Evolutionary conservation across 371 early-diverging fungal genomes (phyloP).

Genomic region (Dichotomocladium elegans): DNA sequence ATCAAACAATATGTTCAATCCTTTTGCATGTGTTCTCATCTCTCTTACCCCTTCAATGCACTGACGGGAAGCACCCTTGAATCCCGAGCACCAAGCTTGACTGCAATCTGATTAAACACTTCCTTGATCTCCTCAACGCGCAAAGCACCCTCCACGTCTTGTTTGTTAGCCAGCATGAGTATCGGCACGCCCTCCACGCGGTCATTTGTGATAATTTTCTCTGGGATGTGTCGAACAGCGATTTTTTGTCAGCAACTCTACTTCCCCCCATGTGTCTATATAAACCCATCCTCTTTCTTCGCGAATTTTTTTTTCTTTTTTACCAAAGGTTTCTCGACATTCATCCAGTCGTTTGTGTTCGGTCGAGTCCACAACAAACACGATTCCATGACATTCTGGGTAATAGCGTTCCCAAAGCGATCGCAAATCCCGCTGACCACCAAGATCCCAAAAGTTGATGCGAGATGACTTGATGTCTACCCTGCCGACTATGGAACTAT

Average conservation of each 20-base stretch:
- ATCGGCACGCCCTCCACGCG: slow-evolving; percentile 86
- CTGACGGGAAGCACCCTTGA: slow-evolving; percentile 68
- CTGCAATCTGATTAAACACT: slow-evolving; percentile 85
- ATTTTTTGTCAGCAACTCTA: neutral
- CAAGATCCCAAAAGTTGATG: slow-evolving; percentile 93
- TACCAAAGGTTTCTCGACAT: slow-evolving; percentile 79
- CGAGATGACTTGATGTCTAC: slow-evolving; percentile 64
- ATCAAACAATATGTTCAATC: neutral
- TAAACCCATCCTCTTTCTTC: neutral
- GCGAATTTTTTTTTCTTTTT: neutral
- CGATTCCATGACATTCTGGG: slow-evolving; percentile 87
- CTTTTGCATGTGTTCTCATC: neutral
- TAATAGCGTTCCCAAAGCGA: slow-evolving; percentile 94
- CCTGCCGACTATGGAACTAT: slow-evolving; percentile 68
- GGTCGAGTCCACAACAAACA: slow-evolving; percentile 91
- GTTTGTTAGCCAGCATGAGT: slow-evolving; percentile 92
- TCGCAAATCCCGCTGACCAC: slow-evolving; percentile 87
- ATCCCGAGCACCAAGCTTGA: slow-evolving; percentile 73
- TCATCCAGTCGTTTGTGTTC: slow-evolving; percentile 80
- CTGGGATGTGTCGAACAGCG: slow-evolving; percentile 20
- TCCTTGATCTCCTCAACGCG: slow-evolving; percentile 88
- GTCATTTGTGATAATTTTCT: slow-evolving; percentile 71
- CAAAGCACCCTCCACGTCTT: slow-evolving; percentile 74
- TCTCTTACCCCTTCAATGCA: slow-evolving; percentile 75
- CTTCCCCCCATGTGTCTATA: neutral